These are phyloP conservation scores for Saccharomyces paradoxus DNA, from an alignment of 805 yeast species.

Conservation along the genomic window DNA sequence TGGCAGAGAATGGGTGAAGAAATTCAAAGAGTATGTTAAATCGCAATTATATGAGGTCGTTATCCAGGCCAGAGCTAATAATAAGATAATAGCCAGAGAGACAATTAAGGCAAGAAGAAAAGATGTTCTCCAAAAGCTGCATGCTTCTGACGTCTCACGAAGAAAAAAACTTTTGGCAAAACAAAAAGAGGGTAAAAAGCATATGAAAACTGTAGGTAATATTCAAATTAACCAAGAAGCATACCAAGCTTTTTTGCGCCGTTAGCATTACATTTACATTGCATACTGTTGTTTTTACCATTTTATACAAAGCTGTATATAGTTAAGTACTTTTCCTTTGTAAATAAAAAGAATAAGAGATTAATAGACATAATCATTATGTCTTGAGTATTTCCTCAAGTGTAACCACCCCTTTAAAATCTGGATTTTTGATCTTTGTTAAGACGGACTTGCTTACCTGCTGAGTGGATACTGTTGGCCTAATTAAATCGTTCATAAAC, in stretches of 20 bases:
- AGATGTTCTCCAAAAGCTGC: constrained; percentile 88
- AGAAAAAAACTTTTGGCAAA: constrained; percentile 78
- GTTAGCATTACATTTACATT: constrained; percentile 8
- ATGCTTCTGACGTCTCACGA: constrained; percentile 88
- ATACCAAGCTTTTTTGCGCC: constrained; percentile 69
- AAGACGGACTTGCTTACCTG: constrained; percentile 54
- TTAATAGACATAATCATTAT: not conserved
- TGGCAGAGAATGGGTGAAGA: constrained; percentile 76
- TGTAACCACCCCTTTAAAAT: constrained; percentile 49
- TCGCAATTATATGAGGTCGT: constrained; percentile 88
- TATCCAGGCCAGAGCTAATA: constrained; percentile 80
- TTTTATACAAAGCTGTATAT: not conserved
- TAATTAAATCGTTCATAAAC: constrained; percentile 39
- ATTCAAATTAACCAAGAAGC: constrained; percentile 78
- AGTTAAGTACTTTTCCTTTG: not conserved
- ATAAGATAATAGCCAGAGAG: constrained; percentile 78
- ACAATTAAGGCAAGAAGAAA: constrained; percentile 89
- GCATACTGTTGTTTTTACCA: not conserved
- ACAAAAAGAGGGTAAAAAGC: constrained; percentile 91
- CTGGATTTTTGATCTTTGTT: constrained; percentile 43
- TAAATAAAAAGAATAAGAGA: not conserved
- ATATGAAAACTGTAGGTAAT: constrained; percentile 69
- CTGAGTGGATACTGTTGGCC: constrained; percentile 62
- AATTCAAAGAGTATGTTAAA: constrained; percentile 69
- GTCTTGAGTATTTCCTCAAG: constrained; percentile 40